phyloP scores from a whole-genome alignment of 1,284 basidiomycete genomes.

The Cutaneotrichosporon cutaneum region DNA sequence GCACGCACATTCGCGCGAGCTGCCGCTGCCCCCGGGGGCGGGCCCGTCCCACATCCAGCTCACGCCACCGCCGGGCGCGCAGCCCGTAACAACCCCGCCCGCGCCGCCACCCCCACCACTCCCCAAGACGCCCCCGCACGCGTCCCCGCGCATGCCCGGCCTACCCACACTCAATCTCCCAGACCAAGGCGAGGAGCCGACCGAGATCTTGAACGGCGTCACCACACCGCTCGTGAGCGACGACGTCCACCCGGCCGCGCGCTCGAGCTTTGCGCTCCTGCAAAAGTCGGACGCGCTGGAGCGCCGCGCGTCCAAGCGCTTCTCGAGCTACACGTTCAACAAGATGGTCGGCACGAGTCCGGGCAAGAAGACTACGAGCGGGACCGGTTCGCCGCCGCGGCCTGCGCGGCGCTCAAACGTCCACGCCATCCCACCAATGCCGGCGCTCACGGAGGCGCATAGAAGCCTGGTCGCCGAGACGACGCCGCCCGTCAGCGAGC shows the following conservation, averaged over 20 bases:
- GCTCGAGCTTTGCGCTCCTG: constrained; percentile 55
- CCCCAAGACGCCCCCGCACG: not conserved
- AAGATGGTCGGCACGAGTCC: constrained; percentile 69
- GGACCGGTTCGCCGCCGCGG: constrained; percentile 38
- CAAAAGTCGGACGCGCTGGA: constrained; percentile 84
- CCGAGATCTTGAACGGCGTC: not conserved
- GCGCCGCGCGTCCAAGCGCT: constrained; percentile 90
- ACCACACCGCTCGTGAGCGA: not conserved
- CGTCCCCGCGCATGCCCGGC: not conserved
- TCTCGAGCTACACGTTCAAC: constrained; percentile 91
- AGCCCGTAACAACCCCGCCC: not conserved
- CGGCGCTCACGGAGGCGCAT: constrained; percentile 18
- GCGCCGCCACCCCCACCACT: constrained; percentile 50
- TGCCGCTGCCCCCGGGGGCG: not conserved
- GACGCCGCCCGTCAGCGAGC: constrained; percentile 1
- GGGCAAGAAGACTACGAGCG: constrained; percentile 26
- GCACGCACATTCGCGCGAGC: not conserved
- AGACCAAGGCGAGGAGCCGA: not conserved
- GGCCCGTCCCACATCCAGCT: not conserved
- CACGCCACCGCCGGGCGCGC: not conserved
- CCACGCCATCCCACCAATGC: constrained; percentile 42
- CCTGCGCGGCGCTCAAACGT: constrained; percentile 39
- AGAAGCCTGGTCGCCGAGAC: constrained; percentile 7
- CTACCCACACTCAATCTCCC: constrained; percentile 5
- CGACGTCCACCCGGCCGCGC: constrained; percentile 9